These are phyloP conservation scores for Phytophthora tubulina DNA, from an alignment of 352 stramenopile genomes.

Conservation along the genomic window DNA sequence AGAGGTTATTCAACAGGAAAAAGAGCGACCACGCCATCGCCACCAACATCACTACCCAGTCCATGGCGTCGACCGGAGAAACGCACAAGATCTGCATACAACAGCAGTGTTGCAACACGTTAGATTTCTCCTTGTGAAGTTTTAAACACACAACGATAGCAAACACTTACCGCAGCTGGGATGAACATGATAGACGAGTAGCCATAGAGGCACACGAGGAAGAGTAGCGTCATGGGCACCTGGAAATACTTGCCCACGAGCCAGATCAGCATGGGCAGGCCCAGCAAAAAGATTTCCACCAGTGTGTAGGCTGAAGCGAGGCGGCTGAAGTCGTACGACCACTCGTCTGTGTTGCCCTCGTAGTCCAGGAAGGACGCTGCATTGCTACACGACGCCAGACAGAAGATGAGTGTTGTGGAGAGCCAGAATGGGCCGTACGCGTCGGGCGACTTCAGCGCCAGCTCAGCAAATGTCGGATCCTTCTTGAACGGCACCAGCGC, in stretches of 20 bases:
- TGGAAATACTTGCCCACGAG: slow-evolving; percentile 81
- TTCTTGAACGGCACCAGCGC: slow-evolving; percentile 89
- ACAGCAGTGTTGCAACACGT: not conserved
- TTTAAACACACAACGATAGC: slow-evolving; percentile 4
- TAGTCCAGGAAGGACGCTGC: slow-evolving; percentile 86
- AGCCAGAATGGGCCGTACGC: slow-evolving; percentile 89
- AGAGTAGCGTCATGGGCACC: slow-evolving; percentile 80
- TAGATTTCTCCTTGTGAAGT: not conserved
- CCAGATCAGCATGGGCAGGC: slow-evolving; percentile 82
- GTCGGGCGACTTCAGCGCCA: slow-evolving; percentile 67
- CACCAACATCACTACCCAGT: slow-evolving; percentile 85
- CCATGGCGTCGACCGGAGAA: slow-evolving; percentile 71
- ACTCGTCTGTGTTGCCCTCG: slow-evolving; percentile 61
- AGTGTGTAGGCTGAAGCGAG: slow-evolving; percentile 83
- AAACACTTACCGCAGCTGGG: slow-evolving; percentile 65
- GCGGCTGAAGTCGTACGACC: slow-evolving; percentile 87
- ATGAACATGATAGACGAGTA: slow-evolving; percentile 90
- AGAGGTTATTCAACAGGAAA: slow-evolving; percentile 86
- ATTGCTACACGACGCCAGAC: slow-evolving; percentile 87
- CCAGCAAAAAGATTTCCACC: slow-evolving; percentile 81
- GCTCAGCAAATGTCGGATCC: slow-evolving; percentile 81
- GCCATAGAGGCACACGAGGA: slow-evolving; percentile 86
- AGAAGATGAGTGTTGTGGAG: slow-evolving; percentile 89
- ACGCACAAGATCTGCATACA: slow-evolving; percentile 77
- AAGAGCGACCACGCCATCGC: slow-evolving; percentile 89